Percentiles rank a stretch among this genome's conserved stretches.
Conservation (phyloP, 306 rosid genomes). For the Gleditsia sinensis region DNA sequence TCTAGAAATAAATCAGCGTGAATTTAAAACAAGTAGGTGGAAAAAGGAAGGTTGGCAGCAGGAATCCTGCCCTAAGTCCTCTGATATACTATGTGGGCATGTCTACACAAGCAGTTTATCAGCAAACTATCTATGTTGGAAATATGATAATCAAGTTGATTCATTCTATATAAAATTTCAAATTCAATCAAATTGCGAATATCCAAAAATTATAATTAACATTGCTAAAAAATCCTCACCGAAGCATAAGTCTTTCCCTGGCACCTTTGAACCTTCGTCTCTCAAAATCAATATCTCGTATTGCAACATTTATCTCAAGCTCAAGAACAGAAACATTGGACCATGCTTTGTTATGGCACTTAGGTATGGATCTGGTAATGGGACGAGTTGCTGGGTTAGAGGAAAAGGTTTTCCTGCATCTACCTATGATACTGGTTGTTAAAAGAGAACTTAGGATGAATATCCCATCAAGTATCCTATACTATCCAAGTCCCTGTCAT, state of each 20-base stretch:
- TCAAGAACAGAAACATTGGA: conserved; percentile 90
- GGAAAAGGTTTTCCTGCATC: no score
- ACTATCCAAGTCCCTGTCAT: no score
- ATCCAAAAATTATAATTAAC: conserved; percentile 11
- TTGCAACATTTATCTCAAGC: conserved; percentile 85
- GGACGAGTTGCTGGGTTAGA: no score
- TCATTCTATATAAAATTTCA: background rate
- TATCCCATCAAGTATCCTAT: no score
- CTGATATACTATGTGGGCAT: conserved; percentile 6
- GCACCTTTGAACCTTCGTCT: conserved; percentile 85
- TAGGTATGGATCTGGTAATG: no score
- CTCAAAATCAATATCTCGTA: conserved; percentile 90
- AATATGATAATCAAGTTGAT: no score
- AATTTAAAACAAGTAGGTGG: conserved; percentile 3
- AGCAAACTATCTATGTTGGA: no score
- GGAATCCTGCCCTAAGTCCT: no score
- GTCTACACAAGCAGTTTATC: background rate
- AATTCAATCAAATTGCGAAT: background rate
- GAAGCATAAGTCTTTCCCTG: conserved; percentile 91
- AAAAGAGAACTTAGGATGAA: no score
- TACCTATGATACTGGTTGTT: no score
- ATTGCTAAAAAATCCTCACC: conserved; percentile 51
- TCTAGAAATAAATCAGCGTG: conserved; percentile 19
- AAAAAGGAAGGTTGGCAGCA: no score
- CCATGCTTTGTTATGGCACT: no score